Conservation (phyloP, 108 stramenopile genomes). For the Conticribra weissflogii region DNA sequence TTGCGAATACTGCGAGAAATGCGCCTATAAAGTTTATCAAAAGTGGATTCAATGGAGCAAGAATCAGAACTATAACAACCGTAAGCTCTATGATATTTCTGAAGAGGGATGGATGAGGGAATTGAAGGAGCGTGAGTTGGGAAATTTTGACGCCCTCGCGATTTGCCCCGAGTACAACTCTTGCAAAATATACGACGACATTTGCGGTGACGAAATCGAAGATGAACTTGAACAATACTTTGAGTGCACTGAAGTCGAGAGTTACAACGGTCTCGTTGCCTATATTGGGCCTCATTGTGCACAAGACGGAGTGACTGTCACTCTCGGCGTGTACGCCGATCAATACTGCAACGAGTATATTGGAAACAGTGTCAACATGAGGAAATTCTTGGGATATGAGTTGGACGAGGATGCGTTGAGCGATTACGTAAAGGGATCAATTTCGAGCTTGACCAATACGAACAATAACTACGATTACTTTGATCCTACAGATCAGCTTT, state of each 20-base stretch:
- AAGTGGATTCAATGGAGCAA: constrained; percentile 27
- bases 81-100: constrained; percentile 38
- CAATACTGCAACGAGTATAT: constrained; percentile 75
- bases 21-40: constrained; percentile 26
- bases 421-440: constrained; percentile 41
- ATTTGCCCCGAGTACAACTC: constrained; percentile 38
- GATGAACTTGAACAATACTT: constrained; percentile 36
- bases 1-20: constrained; percentile 53
- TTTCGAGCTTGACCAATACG: constrained; percentile 15
- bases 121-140: constrained; percentile 28
- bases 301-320: constrained; percentile 64
- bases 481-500: constrained; percentile 5
- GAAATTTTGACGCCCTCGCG: constrained; percentile 28
- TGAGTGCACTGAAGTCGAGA: constrained; percentile 44
- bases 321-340: constrained; percentile 76
- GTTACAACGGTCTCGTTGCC: constrained; percentile 51
- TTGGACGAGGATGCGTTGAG: constrained; percentile 28
- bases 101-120: constrained; percentile 30
- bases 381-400: constrained; percentile 32
- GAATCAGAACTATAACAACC: constrained; percentile 8
- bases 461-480: constrained; percentile 17
- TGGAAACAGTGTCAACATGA: constrained; percentile 33
- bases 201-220: constrained; percentile 13
- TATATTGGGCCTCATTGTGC: constrained; percentile 78
- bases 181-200: constrained; percentile 27